Percentiles rank a stretch among this genome's conserved stretches.
Evolutionary conservation across 176 grass and related monocot genomes (phyloP).

Genomic region (Ensete ventricosum): DNA sequence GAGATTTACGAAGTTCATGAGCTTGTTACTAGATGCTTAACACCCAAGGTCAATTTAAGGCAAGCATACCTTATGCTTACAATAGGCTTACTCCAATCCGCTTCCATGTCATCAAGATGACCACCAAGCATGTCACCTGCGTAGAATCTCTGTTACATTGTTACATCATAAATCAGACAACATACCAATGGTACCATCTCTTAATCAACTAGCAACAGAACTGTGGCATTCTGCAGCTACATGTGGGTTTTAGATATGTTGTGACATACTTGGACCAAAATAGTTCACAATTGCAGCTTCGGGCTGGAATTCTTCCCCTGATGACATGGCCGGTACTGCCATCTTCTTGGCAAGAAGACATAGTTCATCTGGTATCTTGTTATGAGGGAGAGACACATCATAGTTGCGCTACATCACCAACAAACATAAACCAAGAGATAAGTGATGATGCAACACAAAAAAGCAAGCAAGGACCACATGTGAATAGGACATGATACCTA

Average conservation of each 20-base stretch:
- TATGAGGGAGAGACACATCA: conserved; percentile 64
- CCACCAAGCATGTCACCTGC: conserved; percentile 91
- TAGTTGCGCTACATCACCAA: conserved; percentile 64
- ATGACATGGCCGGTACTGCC: conserved; percentile 58
- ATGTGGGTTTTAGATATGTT: not conserved
- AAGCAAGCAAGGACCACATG: not conserved
- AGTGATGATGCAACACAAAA: not conserved
- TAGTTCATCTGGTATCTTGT: conserved; percentile 60
- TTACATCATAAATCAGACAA: not conserved
- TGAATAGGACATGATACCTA: not conserved
- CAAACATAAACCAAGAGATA: conserved; percentile 9
- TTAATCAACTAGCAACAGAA: not conserved
- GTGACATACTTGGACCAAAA: conserved; percentile 75
- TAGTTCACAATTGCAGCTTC: conserved; percentile 94
- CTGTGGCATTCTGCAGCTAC: not conserved
- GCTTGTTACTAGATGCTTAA: not conserved
- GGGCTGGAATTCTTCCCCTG: conserved; percentile 49
- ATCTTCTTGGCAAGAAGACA: conserved; percentile 61
- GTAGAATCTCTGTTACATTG: not conserved
- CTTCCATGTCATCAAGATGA: conserved; percentile 96
- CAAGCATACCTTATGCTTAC: conserved; percentile 64
- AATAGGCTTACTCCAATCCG: conserved; percentile 88
- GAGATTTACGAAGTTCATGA: not conserved
- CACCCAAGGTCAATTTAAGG: not conserved
- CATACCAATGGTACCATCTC: not conserved